These are phyloP conservation scores for Trapa incisa DNA, from an alignment of 345 rosid species.

Conservation along the genomic window DNA sequence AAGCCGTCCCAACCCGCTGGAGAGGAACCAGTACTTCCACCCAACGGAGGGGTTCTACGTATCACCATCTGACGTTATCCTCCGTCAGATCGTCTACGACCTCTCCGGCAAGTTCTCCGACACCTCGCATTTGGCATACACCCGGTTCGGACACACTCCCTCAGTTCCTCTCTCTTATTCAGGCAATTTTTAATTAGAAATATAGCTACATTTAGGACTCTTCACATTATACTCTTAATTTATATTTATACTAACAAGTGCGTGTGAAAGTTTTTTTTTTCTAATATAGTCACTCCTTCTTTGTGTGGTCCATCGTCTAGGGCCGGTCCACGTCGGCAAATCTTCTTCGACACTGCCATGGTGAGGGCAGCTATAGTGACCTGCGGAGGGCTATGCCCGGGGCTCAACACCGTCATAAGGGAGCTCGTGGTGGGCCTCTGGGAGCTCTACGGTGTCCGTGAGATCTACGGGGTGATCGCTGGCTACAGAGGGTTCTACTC, in stretches of 20 bases:
- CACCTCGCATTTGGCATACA: constrained; percentile 31
- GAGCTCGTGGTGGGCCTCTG: constrained; percentile 79
- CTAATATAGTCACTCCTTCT: too few relatives aligned
- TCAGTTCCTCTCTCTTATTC: not conserved
- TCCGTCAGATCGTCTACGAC: constrained; percentile 43
- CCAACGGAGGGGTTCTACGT: constrained; percentile 63
- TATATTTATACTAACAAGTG: too few relatives aligned
- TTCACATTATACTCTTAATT: too few relatives aligned
- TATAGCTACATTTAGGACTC: too few relatives aligned
- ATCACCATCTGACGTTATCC: constrained; percentile 38
- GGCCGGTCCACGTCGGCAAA: constrained; percentile 60
- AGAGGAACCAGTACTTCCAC: constrained; percentile 40
- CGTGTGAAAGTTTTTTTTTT: too few relatives aligned
- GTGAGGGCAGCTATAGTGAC: constrained; percentile 63
- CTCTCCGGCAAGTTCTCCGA: constrained; percentile 27
- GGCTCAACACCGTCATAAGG: constrained; percentile 74
- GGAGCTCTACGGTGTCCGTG: constrained; percentile 70
- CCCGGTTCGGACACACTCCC: not conserved
- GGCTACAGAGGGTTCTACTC: constrained; percentile 88
- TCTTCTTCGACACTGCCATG: constrained; percentile 31
- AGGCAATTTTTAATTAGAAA: too few relatives aligned
- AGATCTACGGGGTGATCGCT: constrained; percentile 60
- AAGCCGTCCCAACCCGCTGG: constrained; percentile 39
- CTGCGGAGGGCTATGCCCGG: constrained; percentile 90
- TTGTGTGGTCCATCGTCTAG: constrained; percentile 4